These are phyloP conservation scores for Penicillium malachiteum DNA, from an alignment of 495 filamentous ascomycete species.

Conservation along the genomic window DNA sequence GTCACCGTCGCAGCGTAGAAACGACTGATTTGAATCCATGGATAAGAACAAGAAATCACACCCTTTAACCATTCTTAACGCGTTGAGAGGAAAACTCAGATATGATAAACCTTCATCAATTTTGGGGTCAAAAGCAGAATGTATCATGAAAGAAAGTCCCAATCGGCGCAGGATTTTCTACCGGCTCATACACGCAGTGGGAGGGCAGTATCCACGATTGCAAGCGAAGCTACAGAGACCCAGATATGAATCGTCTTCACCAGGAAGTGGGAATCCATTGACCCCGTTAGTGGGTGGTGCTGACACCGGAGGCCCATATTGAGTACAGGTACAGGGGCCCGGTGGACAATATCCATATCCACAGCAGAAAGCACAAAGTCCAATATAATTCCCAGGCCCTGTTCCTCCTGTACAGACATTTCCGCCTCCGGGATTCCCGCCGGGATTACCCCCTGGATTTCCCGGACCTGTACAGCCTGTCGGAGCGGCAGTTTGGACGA, in stretches of 20 bases:
- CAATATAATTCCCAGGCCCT: slow-evolving; percentile 39
- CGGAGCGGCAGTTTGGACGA: slow-evolving; percentile 7
- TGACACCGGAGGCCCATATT: slow-evolving; percentile 27
- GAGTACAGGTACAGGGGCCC: slow-evolving; percentile 39
- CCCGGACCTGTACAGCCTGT: slow-evolving; percentile 6
- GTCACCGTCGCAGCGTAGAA: too few species aligned
- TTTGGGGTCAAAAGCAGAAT: not conserved
- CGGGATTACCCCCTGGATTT: not conserved
- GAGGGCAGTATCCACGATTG: slow-evolving; percentile 42
- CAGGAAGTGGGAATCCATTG: slow-evolving; percentile 28
- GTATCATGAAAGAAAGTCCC: not conserved
- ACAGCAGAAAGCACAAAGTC: slow-evolving; percentile 43
- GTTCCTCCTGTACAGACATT: slow-evolving; percentile 36
- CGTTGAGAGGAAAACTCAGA: too few species aligned
- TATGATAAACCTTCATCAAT: too few species aligned
- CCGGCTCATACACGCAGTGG: slow-evolving; percentile 28
- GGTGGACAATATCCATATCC: slow-evolving; percentile 41
- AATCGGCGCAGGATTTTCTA: not conserved
- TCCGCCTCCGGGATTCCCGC: not conserved
- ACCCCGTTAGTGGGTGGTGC: slow-evolving; percentile 22
- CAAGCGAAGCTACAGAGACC: slow-evolving; percentile 46
- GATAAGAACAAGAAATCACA: too few species aligned
- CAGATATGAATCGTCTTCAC: slow-evolving; percentile 34
- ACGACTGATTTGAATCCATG: too few species aligned
- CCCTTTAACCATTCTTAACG: too few species aligned